Percentiles rank a stretch among this genome's conserved stretches.
These are phyloP conservation scores for Fraxinus dipetala DNA, from an alignment of 305 asterid species.

Conservation along the genomic window DNA sequence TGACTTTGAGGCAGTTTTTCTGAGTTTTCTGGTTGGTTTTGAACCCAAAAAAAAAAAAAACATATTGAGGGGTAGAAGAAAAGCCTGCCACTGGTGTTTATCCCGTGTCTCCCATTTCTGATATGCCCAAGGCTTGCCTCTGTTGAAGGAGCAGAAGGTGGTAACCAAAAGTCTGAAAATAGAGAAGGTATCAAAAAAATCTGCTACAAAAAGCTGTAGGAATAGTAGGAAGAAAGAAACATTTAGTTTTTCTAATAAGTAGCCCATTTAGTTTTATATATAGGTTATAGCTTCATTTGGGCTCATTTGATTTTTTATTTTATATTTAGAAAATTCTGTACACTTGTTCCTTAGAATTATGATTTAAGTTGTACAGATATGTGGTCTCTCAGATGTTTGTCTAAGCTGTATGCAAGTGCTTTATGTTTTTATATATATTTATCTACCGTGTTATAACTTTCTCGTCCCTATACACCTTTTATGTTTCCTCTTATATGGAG, in stretches of 20 bases:
- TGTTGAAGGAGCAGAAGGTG: not conserved
- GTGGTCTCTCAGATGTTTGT: not conserved
- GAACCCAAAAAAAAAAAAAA: not conserved
- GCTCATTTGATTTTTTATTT: not conserved
- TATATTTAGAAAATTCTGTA: not conserved
- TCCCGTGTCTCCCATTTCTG: not conserved
- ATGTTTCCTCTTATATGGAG: slow-evolving; percentile 20
- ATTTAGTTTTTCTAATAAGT: not conserved
- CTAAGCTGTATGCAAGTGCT: not conserved
- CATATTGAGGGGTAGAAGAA: not conserved
- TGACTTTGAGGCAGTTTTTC: not conserved
- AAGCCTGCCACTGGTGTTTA: not conserved
- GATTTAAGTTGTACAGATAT: not conserved
- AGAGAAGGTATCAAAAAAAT: not conserved
- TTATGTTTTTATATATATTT: not conserved
- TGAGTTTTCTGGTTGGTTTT: not conserved
- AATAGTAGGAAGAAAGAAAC: not conserved
- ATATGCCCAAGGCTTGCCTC: not conserved
- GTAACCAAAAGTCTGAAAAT: not conserved
- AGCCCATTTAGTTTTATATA: not conserved
- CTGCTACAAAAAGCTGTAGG: not conserved
- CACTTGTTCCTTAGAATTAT: not conserved
- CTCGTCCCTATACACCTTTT: not conserved
- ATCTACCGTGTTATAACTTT: not conserved
- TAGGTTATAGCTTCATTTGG: not conserved